A percentile compares a stretch with the other conserved stretches of the same genome.
Conservation (phyloP, 768 basidiomycete species). For the Phylloporus rhodoxanthus region DNA sequence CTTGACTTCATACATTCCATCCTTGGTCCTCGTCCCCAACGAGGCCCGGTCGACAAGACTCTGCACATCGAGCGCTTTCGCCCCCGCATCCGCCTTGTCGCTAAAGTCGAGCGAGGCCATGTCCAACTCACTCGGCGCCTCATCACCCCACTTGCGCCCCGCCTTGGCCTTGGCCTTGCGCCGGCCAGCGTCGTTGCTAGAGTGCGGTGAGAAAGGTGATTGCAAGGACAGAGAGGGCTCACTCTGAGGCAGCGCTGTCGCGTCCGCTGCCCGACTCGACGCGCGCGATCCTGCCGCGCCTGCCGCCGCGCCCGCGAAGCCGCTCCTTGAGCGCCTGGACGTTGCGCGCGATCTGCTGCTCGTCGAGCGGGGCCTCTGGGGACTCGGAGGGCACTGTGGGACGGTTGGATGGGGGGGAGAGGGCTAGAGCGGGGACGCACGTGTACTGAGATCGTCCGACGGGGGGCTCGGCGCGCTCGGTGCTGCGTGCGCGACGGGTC, state of each 20-base stretch:
- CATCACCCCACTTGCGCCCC: constrained; percentile 91
- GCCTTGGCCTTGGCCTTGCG: constrained; percentile 61
- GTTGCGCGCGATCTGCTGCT: constrained; percentile 88
- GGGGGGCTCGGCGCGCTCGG: constrained; percentile 40
- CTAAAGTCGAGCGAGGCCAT: constrained; percentile 93
- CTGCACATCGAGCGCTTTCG: constrained; percentile 46
- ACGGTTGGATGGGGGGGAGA: neutral
- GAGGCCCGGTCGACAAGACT: constrained; percentile 65
- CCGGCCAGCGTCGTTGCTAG: constrained; percentile 59
- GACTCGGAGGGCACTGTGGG: constrained; percentile 43
- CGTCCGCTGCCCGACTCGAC: constrained; percentile 49
- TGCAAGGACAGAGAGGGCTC: constrained; percentile 23
- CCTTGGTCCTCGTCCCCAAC: constrained; percentile 66
- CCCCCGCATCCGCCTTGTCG: constrained; percentile 42
- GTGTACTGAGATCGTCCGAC: constrained; percentile 53
- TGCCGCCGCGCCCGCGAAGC: constrained; percentile 67
- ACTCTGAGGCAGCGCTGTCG: constrained; percentile 73
- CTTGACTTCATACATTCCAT: constrained; percentile 70
- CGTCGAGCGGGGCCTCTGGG: constrained; percentile 56
- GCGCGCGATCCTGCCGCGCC: constrained; percentile 47
- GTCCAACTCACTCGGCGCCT: constrained; percentile 72
- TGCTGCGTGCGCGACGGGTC: constrained; percentile 33
- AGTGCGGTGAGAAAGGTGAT: constrained; percentile 18
- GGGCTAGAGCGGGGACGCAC: constrained; percentile 31
- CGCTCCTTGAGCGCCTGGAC: constrained; percentile 85